Percentiles rank a stretch among this genome's conserved stretches.
Conservation (phyloP, 2,329 filamentous ascomycete species). For the Fusarium multiceps region DNA sequence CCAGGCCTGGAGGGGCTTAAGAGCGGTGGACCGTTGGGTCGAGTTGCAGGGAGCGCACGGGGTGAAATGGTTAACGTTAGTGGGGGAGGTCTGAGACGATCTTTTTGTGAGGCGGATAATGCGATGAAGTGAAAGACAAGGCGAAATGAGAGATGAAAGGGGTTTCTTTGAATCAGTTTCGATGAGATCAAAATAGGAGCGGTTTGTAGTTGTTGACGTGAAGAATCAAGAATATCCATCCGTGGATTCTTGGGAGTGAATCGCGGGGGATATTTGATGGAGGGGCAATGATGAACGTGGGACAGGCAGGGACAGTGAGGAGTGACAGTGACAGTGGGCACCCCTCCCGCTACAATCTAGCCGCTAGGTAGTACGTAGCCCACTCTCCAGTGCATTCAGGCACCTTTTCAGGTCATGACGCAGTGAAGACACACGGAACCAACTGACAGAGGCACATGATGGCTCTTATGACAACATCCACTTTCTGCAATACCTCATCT, state of each 20-base stretch:
- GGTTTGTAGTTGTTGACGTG: background rate
- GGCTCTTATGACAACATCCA: slow-evolving; percentile 29
- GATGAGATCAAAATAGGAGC: background rate
- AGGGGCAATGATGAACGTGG: slow-evolving; percentile 30
- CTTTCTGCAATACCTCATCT: slow-evolving; percentile 14
- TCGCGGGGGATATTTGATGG: slow-evolving; percentile 23
- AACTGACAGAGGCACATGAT: slow-evolving; percentile 37
- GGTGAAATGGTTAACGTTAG: slow-evolving; percentile 34
- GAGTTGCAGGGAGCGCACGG: slow-evolving; percentile 44
- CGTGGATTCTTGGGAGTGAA: background rate
- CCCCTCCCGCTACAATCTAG: slow-evolving; percentile 6
- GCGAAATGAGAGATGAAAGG: background rate
- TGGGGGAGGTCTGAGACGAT: slow-evolving; percentile 38
- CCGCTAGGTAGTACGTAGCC: background rate
- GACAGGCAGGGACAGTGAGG: slow-evolving; percentile 2
- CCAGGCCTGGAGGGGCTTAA: slow-evolving; percentile 42
- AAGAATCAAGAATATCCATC: slow-evolving; percentile 3
- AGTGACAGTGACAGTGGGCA: background rate
- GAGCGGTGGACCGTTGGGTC: slow-evolving; percentile 48
- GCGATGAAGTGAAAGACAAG: background rate
- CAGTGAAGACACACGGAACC: slow-evolving; percentile 13
- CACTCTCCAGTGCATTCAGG: slow-evolving; percentile 9
- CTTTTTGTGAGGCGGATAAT: slow-evolving; percentile 5
- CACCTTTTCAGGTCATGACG: slow-evolving; percentile 37
- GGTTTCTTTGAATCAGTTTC: background rate